Percentiles rank a stretch among this genome's conserved stretches.
Evolutionary conservation across 805 yeast species (phyloP).

Genomic region (Yueomyces sp.): DNA sequence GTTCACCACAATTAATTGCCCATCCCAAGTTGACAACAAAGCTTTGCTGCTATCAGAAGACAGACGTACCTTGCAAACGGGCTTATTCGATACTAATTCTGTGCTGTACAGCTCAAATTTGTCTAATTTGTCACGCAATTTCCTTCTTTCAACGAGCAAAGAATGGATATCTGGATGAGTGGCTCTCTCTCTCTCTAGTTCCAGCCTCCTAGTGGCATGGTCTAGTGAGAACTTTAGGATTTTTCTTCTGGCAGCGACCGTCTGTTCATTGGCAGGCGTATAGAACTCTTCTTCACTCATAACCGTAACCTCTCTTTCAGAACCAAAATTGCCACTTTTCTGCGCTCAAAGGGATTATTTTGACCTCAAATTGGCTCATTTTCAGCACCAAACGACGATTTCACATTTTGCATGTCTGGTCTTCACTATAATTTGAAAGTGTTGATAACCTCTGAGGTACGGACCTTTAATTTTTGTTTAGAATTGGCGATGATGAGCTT

Average conservation of each 20-base stretch:
- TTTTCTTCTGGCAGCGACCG: constrained; percentile 37
- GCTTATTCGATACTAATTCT: constrained; percentile 56
- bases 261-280: constrained; percentile 56
- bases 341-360: too few relatives aligned
- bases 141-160: constrained; percentile 35
- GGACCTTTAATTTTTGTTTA: too few relatives aligned
- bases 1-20: constrained; percentile 42
- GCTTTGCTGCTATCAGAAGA: constrained; percentile 10
- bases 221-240: constrained; percentile 41
- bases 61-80: constrained; percentile 44
- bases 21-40: constrained; percentile 54
- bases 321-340: too few relatives aligned
- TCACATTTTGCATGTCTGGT: too few relatives aligned
- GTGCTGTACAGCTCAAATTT: constrained; percentile 43
- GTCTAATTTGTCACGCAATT: constrained; percentile 23
- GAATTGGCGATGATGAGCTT: too few relatives aligned
- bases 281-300: constrained; percentile 65
- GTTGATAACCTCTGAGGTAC: too few relatives aligned
- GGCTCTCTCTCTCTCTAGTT: constrained; percentile 20
- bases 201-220: constrained; percentile 31
- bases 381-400: too few relatives aligned
- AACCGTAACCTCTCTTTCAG: too few relatives aligned
- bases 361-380: too few relatives aligned
- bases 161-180: constrained; percentile 27
- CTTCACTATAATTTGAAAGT: too few relatives aligned